phyloP scores from a whole-genome alignment of 2,329 filamentous ascomycete genomes.

The Teratosphaeria nubilosa region DNA sequence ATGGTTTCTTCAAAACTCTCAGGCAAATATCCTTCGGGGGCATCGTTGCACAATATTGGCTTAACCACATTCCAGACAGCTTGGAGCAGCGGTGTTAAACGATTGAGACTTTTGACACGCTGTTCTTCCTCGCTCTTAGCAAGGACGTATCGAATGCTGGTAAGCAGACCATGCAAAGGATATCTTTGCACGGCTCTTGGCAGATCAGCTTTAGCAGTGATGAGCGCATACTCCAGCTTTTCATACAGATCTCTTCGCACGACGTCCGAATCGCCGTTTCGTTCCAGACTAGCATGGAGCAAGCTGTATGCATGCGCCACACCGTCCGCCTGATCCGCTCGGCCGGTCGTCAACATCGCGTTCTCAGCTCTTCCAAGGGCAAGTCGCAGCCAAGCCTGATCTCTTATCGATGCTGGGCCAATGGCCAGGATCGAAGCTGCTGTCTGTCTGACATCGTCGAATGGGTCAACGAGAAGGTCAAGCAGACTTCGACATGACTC shows the following conservation, averaged over 20 bases:
- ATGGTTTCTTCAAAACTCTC: conserved; percentile 67
- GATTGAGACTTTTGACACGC: neutral
- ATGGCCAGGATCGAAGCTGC: conserved; percentile 7
- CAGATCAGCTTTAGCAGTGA: conserved; percentile 54
- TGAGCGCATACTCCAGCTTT: conserved; percentile 55
- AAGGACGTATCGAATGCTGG: conserved; percentile 22
- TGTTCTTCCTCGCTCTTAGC: conserved; percentile 17
- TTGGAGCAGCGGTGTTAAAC: conserved; percentile 34
- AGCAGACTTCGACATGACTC: conserved; percentile 53
- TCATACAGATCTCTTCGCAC: conserved; percentile 38
- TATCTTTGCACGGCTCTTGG: conserved; percentile 45
- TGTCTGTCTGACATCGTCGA: conserved; percentile 71
- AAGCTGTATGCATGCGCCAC: conserved; percentile 68
- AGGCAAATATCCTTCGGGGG: conserved; percentile 77
- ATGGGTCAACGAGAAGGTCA: conserved; percentile 78
- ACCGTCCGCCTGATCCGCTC: conserved; percentile 88
- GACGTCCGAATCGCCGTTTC: neutral
- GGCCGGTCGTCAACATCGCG: conserved; percentile 58
- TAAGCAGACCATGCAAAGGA: conserved; percentile 35
- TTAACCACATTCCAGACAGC: conserved; percentile 70
- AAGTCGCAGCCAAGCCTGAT: neutral
- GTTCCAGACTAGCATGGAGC: conserved; percentile 36
- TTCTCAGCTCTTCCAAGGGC: conserved; percentile 33
- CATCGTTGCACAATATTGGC: conserved; percentile 79
- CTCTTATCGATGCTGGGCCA: neutral